Percentiles rank a stretch among this genome's conserved stretches.
phyloP scores from a whole-genome alignment of 192 early-diverging fungal species.

The Coemansia sp. region DNA sequence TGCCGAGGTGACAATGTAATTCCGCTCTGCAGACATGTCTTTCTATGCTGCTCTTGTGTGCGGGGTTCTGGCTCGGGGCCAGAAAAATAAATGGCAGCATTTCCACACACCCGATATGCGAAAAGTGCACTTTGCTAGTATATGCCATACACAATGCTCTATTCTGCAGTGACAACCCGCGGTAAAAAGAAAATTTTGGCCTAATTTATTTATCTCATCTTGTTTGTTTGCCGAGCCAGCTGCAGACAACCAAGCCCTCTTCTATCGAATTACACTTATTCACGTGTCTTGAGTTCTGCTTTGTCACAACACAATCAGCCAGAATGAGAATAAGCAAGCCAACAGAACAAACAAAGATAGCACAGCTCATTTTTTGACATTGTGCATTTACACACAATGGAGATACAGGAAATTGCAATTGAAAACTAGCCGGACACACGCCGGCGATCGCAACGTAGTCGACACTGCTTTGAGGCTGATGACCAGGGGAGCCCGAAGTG shows the following conservation, averaged over 20 bases:
- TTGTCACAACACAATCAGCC: constrained; percentile 7
- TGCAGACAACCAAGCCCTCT: constrained; percentile 8
- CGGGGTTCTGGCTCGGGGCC: constrained; percentile 1
- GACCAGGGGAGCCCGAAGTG: background rate
- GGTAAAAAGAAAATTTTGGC: background rate
- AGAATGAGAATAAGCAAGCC: background rate
- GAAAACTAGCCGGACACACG: constrained; percentile 6
- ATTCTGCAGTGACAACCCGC: background rate
- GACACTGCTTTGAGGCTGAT: background rate
- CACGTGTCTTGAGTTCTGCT: constrained; percentile 9
- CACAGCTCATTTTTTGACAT: constrained; percentile 12
- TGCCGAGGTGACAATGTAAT: constrained; percentile 3
- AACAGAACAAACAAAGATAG: constrained; percentile 4
- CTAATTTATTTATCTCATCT: background rate
- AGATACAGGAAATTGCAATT: constrained; percentile 7
- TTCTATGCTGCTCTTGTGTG: background rate
- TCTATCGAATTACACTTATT: background rate
- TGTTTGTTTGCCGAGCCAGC: background rate
- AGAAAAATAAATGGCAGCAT: background rate
- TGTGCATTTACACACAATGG: constrained; percentile 24
- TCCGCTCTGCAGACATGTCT: constrained; percentile 11
- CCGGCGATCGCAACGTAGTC: constrained; percentile 5
- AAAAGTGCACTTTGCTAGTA: background rate
- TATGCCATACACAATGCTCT: background rate
- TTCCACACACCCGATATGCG: background rate